phyloP scores from a whole-genome alignment of 371 early-diverging fungal genomes.

The Racocetra persica region DNA sequence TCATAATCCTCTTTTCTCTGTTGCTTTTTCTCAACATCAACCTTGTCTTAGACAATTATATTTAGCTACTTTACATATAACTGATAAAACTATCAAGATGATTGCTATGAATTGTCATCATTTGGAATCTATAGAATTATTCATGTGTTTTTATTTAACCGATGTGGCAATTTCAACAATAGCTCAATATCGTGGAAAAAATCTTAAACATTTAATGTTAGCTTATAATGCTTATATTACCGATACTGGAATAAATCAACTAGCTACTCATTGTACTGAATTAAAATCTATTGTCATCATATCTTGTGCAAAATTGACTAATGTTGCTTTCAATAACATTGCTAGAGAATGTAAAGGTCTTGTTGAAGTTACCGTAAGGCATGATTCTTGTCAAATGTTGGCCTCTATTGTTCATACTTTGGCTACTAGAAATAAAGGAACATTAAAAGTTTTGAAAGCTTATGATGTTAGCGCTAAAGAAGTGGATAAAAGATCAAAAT shows the following conservation, averaged over 20 bases:
- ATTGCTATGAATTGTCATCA: constrained; percentile 8
- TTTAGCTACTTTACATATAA: constrained; percentile 17
- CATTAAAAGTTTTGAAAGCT: constrained; percentile 27
- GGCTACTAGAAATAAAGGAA: constrained; percentile 12
- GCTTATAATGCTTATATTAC: constrained; percentile 25
- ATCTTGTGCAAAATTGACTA: background rate
- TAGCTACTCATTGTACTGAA: constrained; percentile 9
- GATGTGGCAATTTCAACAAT: background rate
- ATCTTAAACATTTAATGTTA: constrained; percentile 26
- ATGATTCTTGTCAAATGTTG: constrained; percentile 12
- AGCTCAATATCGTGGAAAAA: background rate
- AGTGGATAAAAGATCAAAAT: background rate
- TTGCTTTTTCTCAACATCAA: background rate
- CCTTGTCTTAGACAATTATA: constrained; percentile 17
- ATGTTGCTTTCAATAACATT: background rate
- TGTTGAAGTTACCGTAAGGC: constrained; percentile 5
- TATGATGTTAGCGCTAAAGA: constrained; percentile 6
- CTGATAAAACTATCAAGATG: background rate
- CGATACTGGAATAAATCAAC: background rate
- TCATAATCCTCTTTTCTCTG: background rate
- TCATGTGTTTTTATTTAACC: constrained; percentile 23
- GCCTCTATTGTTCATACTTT: constrained; percentile 32
- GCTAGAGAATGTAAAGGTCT: constrained; percentile 17
- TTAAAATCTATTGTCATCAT: constrained; percentile 11
- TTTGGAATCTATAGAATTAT: constrained; percentile 22